Conservation (phyloP, 768 basidiomycete genomes). For the Leccinum uliginosum region DNA sequence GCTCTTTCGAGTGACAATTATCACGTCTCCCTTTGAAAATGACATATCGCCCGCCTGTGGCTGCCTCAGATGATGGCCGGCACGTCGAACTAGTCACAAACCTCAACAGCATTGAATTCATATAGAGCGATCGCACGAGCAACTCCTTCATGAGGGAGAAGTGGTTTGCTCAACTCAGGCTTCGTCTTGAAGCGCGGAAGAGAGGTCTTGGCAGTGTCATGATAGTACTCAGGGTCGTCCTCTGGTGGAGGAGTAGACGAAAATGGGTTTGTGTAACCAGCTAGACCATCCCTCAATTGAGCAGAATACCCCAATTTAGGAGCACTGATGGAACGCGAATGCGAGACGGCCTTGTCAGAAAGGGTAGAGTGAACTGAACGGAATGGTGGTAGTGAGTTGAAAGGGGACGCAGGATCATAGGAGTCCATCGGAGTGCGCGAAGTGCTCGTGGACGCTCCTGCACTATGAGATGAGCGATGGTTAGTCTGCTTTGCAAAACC, state of each 20-base stretch:
- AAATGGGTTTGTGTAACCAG: conserved; percentile 28
- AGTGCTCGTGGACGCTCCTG: conserved; percentile 6
- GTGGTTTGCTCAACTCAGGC: conserved; percentile 44
- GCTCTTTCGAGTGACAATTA: conserved; percentile 64
- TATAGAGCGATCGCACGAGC: conserved; percentile 72
- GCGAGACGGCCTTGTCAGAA: conserved; percentile 27
- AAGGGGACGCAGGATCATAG: conserved; percentile 33
- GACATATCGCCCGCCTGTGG: conserved; percentile 70
- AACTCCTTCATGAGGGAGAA: conserved; percentile 55
- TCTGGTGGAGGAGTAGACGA: conserved; percentile 20
- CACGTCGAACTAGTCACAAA: conserved; percentile 24
- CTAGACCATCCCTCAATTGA: background rate
- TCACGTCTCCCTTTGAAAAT: conserved; percentile 72
- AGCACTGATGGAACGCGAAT: conserved; percentile 34
- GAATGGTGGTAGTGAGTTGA: conserved; percentile 34
- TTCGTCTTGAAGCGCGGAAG: conserved; percentile 42
- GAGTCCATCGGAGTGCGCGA: conserved; percentile 19
- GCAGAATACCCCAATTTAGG: conserved; percentile 21
- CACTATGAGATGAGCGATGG: conserved; percentile 19
- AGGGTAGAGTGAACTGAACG: conserved; percentile 29
- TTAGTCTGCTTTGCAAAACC: conserved; percentile 26
- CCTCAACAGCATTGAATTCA: conserved; percentile 71
- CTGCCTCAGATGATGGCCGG: conserved; percentile 3
- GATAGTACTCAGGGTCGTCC: conserved; percentile 14
- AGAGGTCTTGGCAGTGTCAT: conserved; percentile 9